Evolutionary conservation across 805 yeast species (phyloP), one percentile per base, ranked within the genome.

Genomic region (Cyberlindnera amylophila): DNA sequence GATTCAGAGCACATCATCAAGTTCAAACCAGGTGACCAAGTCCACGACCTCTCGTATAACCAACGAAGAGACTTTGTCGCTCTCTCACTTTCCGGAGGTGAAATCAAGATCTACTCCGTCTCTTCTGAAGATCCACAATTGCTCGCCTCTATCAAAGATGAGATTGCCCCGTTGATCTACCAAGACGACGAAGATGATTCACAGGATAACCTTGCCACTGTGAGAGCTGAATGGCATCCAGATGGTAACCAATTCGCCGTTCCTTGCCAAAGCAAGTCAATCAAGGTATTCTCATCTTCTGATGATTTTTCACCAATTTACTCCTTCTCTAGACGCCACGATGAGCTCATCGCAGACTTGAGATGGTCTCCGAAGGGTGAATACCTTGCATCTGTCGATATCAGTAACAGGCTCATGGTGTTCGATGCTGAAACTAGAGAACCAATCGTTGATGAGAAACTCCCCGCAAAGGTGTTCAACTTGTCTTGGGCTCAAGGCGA

Each of bases 181-280:
- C 59, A 52, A 12, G 81, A 74, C 30, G 64, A 62, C 19, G 63
- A 59, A n/a, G 65, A 61, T 11, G 53, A 54, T 3, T 50, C 51
- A 6, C 61, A 58, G 32, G 71, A 67, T 31, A 69, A 68, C 53
- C 62, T 75, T 33, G 57, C 75, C 1, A 64, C 81, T 19, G 71
- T 86, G 0, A 73, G 72, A 32, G 71, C 79, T 2, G 75, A 74
- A 29, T 88, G 96, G 96, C 76, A 79, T 43, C 76, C 83, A 2
- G 69, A 73, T 40, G 95, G 95, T 14, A 75, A 75, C 40, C 60
- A 68, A n/a, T 67, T 88, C 36, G 87, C 89, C 2, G 55, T 86
- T 15, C 89, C 95, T 2, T 66, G 82, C 6, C 64, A 68, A 29
- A 64, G 70, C 16, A 65, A 69, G 35, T 63, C 70, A 3, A 69